A percentile compares a stretch with the other conserved stretches of the same genome.
Evolutionary conservation across 768 basidiomycete species (phyloP).

Genomic region (Floccularia luteovirens): DNA sequence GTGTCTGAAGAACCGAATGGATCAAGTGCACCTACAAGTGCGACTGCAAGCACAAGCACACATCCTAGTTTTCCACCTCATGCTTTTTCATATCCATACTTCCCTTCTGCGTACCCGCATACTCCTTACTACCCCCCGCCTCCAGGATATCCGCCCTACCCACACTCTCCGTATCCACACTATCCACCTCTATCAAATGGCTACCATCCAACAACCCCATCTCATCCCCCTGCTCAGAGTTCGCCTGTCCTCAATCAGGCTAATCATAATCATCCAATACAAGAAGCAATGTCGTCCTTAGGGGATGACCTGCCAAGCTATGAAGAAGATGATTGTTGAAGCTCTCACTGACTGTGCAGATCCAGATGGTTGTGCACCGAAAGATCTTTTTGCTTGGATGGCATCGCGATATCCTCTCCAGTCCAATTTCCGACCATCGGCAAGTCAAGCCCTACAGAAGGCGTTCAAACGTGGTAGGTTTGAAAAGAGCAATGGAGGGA

Average conservation of each 20-base stretch:
- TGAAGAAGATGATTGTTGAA: slow-evolving; percentile 87
- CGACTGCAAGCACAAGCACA: slow-evolving; percentile 7
- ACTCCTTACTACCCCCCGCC: slow-evolving; percentile 55
- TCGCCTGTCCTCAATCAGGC: slow-evolving; percentile 22
- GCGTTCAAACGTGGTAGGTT: slow-evolving; percentile 77
- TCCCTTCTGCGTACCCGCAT: slow-evolving; percentile 55
- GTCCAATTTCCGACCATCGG: slow-evolving; percentile 85
- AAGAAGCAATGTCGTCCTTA: slow-evolving; percentile 8
- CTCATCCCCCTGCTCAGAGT: slow-evolving; percentile 26
- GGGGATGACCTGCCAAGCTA: slow-evolving; percentile 71
- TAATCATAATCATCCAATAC: slow-evolving; percentile 11
- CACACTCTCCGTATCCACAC: slow-evolving; percentile 29
- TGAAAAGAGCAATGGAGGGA: slow-evolving; percentile 65
- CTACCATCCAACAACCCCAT: slow-evolving; percentile 26
- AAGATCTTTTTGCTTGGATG: slow-evolving; percentile 81
- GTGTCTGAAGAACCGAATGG: slow-evolving; percentile 12
- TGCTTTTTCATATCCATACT: slow-evolving; percentile 42
- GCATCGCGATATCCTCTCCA: slow-evolving; percentile 73
- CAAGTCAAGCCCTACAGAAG: slow-evolving; percentile 84
- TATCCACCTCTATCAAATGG: slow-evolving; percentile 25
- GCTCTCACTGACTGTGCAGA: slow-evolving; percentile 62
- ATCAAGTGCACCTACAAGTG: slow-evolving; percentile 9
- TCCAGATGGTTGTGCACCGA: slow-evolving; percentile 76
- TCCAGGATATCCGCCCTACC: slow-evolving; percentile 36
- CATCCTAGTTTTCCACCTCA: slow-evolving; percentile 41